Base-by-base conservation (phyloP, 257 asterid genomes). In the Osmanthus fragrans region DNA sequence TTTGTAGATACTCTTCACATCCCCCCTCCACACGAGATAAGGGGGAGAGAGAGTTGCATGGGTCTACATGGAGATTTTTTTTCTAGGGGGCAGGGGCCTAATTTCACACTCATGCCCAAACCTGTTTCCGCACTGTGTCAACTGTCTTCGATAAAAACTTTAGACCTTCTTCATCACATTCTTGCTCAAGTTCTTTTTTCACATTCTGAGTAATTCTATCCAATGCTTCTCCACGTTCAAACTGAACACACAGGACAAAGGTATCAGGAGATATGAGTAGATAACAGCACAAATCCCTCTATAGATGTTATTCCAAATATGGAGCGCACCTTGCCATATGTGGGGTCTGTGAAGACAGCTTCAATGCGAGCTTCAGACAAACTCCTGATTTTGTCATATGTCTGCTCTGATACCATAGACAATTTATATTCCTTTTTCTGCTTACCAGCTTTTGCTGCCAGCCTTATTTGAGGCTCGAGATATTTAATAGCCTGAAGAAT, bases 201-300 rank as follows among this genome's bases (percentile, higher is more conserved):
- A 93, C 95, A 78, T 91, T 89, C 83, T 88, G 86, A 4, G 89
- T 84, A 63, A 96, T 93, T 74, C 87, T 93, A 82, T 96, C 99
- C 69, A 96, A 89, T 32, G 99, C 97, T 88, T 88, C 97, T 65
- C 99, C 99, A 67, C 99, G 91, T 70, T 92, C 97, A 85, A 92
- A 93, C 99, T 96, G 85, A 72, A 81, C 19, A 84, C 37, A 75
- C 67, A 76, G 74, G 80, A 79, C 77, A 72, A 3, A 80, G 71
- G 77, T 37, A 70, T 84, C 23, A 77, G 37, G 77, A 72, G 64
- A 58, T 40, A 72, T 72, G 63, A 70, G 71, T 68, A 37, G 70
- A 36, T 64, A 60, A 74, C 64, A 39, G 69, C 63, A 69, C n/a
- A 45, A 37, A 63, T 25, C 9, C 32, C 33, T 56, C 42, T 16